Evolutionary conservation across 2,329 filamentous ascomycete species (phyloP).

Genomic region (Fonsecaea nubica): DNA sequence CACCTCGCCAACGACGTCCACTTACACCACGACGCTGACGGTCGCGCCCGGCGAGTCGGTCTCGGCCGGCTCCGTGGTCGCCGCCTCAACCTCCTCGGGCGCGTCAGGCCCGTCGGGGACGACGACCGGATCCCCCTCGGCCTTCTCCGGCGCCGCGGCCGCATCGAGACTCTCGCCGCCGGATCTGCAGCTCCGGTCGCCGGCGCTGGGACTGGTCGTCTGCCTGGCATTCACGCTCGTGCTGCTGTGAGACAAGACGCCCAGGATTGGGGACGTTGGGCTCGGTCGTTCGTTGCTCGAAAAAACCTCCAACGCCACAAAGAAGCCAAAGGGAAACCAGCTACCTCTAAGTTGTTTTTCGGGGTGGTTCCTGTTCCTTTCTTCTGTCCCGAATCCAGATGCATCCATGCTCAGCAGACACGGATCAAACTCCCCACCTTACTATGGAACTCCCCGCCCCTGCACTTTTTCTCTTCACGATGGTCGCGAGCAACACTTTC

Average conservation of each 20-base stretch:
- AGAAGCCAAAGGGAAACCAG: no score
- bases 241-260: neutral
- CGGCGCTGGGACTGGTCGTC: constrained; percentile 9
- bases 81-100: neutral
- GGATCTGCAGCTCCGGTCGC: neutral
- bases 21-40: constrained; percentile 24
- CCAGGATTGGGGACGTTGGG: no score
- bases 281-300: no score
- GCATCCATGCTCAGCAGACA: no score
- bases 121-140: constrained; percentile 8
- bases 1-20: constrained; percentile 19
- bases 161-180: constrained; percentile 5
- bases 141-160: constrained; percentile 23
- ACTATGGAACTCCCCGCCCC: no score
- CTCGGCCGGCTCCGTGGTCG: neutral
- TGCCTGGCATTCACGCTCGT: neutral
- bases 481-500: no score
- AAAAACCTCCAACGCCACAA: no score
- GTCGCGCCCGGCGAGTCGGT: constrained; percentile 9
- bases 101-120: neutral
- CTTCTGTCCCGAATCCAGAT: no score
- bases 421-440: no score
- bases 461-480: no score
- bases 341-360: no score
- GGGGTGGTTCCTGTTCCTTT: no score